These are phyloP conservation scores for Ilyonectria sp. DNA, from an alignment of 2,329 filamentous ascomycete species.

Conservation along the genomic window DNA sequence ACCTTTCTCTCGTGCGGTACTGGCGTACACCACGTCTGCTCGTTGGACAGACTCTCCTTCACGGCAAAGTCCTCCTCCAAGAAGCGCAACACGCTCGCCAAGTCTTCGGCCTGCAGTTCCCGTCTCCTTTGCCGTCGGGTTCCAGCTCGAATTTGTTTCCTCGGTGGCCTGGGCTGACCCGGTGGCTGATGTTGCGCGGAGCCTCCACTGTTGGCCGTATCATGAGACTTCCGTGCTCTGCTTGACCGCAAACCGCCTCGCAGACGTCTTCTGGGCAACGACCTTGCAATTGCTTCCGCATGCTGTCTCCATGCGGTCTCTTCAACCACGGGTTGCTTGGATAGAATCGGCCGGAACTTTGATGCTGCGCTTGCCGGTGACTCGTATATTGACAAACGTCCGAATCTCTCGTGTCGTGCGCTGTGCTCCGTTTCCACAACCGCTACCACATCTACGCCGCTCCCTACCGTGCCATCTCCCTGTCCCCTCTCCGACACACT, in stretches of 20 bases:
- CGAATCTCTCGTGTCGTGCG: not conserved
- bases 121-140: not conserved
- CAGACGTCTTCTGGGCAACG: not conserved
- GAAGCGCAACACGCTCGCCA: no score
- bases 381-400: not conserved
- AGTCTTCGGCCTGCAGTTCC: no score
- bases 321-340: not conserved
- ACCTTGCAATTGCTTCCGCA: not conserved
- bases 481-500: not conserved
- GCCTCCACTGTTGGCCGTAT: no score
- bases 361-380: not conserved
- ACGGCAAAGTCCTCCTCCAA: no score
- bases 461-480: not conserved
- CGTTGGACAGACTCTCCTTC: no score
- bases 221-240: not conserved
- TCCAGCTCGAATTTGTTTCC: not conserved
- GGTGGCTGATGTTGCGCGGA: no score
- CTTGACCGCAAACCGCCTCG: not conserved
- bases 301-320: not conserved
- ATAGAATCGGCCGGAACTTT: not conserved
- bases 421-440: not conserved
- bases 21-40: no score
- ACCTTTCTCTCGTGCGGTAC: no score
- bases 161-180: not conserved
- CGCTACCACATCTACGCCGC: not conserved